Conservation (phyloP, 2,329 filamentous ascomycete genomes). For the Colletotrichum shisoi region DNA sequence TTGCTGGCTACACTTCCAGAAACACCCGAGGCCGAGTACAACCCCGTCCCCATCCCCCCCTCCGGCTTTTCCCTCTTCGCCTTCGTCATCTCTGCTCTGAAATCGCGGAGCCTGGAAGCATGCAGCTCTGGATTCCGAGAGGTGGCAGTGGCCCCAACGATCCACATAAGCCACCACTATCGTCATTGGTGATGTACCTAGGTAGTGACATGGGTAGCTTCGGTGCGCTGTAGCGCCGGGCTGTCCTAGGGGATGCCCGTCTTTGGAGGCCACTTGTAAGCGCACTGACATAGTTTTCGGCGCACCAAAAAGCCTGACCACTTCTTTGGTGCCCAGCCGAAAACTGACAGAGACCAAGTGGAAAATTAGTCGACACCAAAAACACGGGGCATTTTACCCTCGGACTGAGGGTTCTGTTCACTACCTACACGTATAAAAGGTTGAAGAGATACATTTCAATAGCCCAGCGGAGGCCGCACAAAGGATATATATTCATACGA, state of each 20-base stretch:
- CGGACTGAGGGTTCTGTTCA: not conserved
- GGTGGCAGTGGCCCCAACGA: not conserved
- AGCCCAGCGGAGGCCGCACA: no score
- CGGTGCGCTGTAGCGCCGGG: not conserved
- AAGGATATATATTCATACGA: no score
- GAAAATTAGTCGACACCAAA: slow-evolving; percentile 9
- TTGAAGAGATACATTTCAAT: not conserved
- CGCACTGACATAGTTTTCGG: slow-evolving; percentile 7
- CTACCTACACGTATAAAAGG: not conserved
- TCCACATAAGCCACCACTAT: not conserved
- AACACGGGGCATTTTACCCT: slow-evolving; percentile 5
- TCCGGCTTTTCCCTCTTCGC: not conserved
- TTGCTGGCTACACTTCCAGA: slow-evolving; percentile 16
- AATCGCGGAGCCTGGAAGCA: not conserved
- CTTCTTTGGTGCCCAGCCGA: slow-evolving; percentile 17
- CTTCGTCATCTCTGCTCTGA: not conserved
- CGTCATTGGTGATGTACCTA: not conserved
- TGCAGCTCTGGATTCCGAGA: not conserved
- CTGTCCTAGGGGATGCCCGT: slow-evolving; percentile 22
- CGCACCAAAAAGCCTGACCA: slow-evolving; percentile 20
- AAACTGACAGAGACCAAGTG: slow-evolving; percentile 4
- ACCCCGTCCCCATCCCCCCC: not conserved
- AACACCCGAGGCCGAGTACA: slow-evolving; percentile 7
- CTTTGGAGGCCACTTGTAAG: slow-evolving; percentile 12
- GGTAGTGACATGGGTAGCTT: no score